phyloP scores from a whole-genome alignment of 1,284 basidiomycete species.

The Puccinia novopanici region DNA sequence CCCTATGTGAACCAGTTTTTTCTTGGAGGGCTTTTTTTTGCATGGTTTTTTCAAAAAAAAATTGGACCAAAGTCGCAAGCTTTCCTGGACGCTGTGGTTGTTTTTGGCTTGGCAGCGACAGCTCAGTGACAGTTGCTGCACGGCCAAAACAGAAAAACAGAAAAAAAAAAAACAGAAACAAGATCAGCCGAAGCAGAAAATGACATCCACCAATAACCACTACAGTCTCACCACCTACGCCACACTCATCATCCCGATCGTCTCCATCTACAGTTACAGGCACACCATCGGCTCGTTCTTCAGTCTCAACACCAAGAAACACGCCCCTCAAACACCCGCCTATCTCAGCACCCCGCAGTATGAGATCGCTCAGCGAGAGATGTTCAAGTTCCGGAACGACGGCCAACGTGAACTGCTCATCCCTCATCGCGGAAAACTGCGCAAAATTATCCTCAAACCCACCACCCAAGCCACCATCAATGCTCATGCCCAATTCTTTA shows the following conservation, averaged over 20 bases:
- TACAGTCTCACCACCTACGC: constrained; percentile 20
- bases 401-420: constrained; percentile 38
- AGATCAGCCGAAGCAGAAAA: too few species aligned
- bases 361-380: constrained; percentile 49
- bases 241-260: constrained; percentile 15
- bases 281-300: constrained; percentile 22
- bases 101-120: too few species aligned
- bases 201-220: background rate
- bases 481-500: constrained; percentile 31
- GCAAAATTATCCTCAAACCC: constrained; percentile 33
- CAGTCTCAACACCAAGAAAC: background rate
- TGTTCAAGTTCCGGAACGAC: constrained; percentile 39
- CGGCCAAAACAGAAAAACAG: too few species aligned
- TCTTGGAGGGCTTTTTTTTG: too few species aligned
- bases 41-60: too few species aligned
- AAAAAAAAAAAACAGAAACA: too few species aligned
- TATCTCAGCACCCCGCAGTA: constrained; percentile 47
- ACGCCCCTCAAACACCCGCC: constrained; percentile 27
- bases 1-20: too few species aligned
- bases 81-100: too few species aligned
- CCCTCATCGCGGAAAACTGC: constrained; percentile 50
- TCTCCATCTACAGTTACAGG: constrained; percentile 21
- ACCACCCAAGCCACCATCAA: constrained; percentile 10
- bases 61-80: too few species aligned
- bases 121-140: too few species aligned